Conservation (phyloP, 1,139 yeast genomes). For the Sporopachydermia cereana region DNA sequence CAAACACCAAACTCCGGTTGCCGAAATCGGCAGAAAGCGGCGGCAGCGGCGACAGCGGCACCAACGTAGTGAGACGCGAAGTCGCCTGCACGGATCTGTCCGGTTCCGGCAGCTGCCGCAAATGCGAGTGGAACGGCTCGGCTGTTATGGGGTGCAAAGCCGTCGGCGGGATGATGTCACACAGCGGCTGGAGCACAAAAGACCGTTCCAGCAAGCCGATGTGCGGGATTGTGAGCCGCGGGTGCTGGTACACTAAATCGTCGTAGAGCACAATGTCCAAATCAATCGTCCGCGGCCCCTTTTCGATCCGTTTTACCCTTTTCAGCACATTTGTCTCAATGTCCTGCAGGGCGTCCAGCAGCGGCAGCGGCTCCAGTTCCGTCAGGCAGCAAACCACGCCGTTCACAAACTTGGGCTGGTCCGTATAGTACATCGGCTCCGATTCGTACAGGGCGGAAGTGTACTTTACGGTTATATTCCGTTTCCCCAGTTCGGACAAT, state of each 20-base stretch:
- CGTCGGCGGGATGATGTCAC: conserved; percentile 55
- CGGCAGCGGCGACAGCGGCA: conserved; percentile 18
- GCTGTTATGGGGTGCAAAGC: conserved; percentile 72
- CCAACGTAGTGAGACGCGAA: conserved; percentile 19
- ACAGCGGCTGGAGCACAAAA: conserved; percentile 81
- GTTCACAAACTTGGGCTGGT: conserved; percentile 75
- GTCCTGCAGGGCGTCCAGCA: conserved; percentile 50
- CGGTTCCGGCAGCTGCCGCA: conserved; percentile 40
- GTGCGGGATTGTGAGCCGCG: conserved; percentile 69
- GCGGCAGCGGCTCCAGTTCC: conserved; percentile 45
- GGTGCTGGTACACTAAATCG: conserved; percentile 39
- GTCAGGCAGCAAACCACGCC: conserved; percentile 66
- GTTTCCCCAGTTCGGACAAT: conserved; percentile 33
- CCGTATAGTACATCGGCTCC: conserved; percentile 81
- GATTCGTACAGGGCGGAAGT: conserved; percentile 79
- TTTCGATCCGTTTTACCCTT: conserved; percentile 70
- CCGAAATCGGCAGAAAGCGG: conserved; percentile 7
- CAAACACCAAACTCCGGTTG: conserved; percentile 15
- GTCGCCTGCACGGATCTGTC: conserved; percentile 17
- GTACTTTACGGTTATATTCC: conserved; percentile 37
- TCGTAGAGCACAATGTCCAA: conserved; percentile 75
- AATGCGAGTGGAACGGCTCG: conserved; percentile 61
- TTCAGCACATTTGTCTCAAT: conserved; percentile 64
- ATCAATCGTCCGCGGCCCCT: conserved; percentile 88
- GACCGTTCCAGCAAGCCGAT: conserved; percentile 78